These are phyloP conservation scores for Nakazawaea pomicola DNA, from an alignment of 805 yeast genomes.

Conservation along the genomic window DNA sequence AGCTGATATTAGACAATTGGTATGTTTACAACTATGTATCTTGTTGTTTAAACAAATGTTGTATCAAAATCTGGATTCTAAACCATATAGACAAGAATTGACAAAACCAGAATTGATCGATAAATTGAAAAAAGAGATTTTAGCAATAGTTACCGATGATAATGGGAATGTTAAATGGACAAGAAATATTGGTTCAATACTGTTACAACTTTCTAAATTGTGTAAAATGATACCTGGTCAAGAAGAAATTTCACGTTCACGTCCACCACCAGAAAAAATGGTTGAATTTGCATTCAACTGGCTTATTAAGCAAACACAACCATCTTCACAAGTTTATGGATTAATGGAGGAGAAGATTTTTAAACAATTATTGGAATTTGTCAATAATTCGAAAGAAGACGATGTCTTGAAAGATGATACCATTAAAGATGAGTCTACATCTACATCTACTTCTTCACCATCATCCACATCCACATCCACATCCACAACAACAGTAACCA, in stretches of 20 bases:
- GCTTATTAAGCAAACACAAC: constrained; percentile 84
- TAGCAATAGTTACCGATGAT: constrained; percentile 78
- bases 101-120: constrained; percentile 33
- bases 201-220: constrained; percentile 56
- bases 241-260: constrained; percentile 19
- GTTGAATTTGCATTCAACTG: constrained; percentile 68
- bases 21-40: constrained; percentile 70
- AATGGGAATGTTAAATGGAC: constrained; percentile 91
- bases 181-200: constrained; percentile 65
- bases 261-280: constrained; percentile 34
- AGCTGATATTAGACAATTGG: constrained; percentile 82
- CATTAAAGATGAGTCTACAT: constrained; percentile 15
- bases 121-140: constrained; percentile 61
- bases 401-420: constrained; percentile 16
- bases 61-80: constrained; percentile 21
- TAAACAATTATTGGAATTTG: constrained; percentile 36
- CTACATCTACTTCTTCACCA: constrained; percentile 17
- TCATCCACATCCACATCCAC: constrained; percentile 13
- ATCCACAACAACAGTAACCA: constrained; percentile 13
- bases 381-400: constrained; percentile 26
- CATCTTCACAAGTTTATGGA: constrained; percentile 69
- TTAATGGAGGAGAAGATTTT: constrained; percentile 66
- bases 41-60: constrained; percentile 69
- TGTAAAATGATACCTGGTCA: not conserved
- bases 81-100: constrained; percentile 21